A percentile compares a stretch with the other conserved stretches of the same genome.
These are phyloP conservation scores for Tetrahymena borealis DNA, from an alignment of 73 alveolate genomes.

Conservation along the genomic window DNA sequence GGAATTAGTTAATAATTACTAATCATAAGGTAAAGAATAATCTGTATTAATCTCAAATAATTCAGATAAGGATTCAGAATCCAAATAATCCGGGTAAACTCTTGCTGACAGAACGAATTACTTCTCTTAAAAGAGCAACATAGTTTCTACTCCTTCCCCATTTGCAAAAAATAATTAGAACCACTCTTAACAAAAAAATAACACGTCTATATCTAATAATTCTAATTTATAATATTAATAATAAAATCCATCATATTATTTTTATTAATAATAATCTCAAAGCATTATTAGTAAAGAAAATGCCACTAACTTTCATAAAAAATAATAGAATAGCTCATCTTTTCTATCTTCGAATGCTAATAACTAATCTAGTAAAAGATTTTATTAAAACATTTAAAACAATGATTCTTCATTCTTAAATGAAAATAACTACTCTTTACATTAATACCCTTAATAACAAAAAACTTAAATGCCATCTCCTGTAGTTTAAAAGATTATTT, in stretches of 20 bases:
- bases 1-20: neutral
- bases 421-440: neutral
- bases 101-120: neutral
- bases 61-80: neutral
- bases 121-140: neutral
- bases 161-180: neutral
- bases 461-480: neutral
- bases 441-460: neutral
- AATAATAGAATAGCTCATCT: too few relatives aligned
- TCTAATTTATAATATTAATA: neutral
- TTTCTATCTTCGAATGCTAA: too few relatives aligned
- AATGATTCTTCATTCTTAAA: neutral
- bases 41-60: neutral
- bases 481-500: neutral
- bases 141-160: neutral
- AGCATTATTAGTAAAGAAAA: too few relatives aligned
- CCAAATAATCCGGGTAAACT: neutral
- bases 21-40: neutral
- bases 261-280: neutral
- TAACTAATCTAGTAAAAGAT: neutral
- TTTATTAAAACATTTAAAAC: neutral
- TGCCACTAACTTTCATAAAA: too few relatives aligned
- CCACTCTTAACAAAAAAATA: neutral
- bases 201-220: neutral
- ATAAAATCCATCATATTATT: neutral